Percentiles rank a stretch among this genome's conserved stretches.
Conservation (phyloP, 2,329 filamentous ascomycete genomes). For the Waltergamsia citrina region DNA sequence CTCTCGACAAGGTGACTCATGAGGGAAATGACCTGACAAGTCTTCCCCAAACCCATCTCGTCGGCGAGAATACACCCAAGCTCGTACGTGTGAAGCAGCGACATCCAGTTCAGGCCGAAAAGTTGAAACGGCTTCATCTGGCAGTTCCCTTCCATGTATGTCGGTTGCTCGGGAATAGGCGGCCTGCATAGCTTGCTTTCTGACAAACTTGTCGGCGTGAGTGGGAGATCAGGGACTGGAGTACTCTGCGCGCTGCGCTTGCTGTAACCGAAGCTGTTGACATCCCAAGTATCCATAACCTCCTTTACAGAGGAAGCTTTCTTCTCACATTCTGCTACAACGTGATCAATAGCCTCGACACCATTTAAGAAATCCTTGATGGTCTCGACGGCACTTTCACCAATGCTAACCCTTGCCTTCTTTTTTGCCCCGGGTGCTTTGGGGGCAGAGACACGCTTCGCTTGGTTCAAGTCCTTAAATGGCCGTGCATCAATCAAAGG, state of each 20-base stretch:
- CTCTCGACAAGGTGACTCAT: constrained; percentile 73
- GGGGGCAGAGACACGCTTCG: constrained; percentile 52
- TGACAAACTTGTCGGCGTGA: constrained; percentile 30
- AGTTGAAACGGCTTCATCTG: constrained; percentile 88
- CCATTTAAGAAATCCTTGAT: constrained; percentile 66
- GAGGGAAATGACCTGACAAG: constrained; percentile 90
- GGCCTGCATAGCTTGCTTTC: constrained; percentile 24
- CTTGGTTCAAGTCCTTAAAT: constrained; percentile 56
- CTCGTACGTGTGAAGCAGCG: constrained; percentile 67
- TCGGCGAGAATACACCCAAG: constrained; percentile 90
- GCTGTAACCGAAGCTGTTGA: constrained; percentile 35
- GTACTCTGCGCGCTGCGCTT: constrained; percentile 19
- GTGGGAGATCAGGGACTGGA: constrained; percentile 24
- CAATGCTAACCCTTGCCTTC: constrained; percentile 36
- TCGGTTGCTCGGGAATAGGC: constrained; percentile 54
- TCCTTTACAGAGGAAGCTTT: constrained; percentile 50
- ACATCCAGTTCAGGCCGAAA: constrained; percentile 91
- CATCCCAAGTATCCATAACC: constrained; percentile 36
- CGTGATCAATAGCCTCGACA: constrained; percentile 73
- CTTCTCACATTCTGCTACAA: constrained; percentile 67
- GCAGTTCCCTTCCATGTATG: constrained; percentile 66
- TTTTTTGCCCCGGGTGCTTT: constrained; percentile 37
- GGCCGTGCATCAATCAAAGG: constrained; percentile 66
- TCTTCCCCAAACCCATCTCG: constrained; percentile 96
- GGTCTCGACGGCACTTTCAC: constrained; percentile 40